phyloP scores from a whole-genome alignment of 2,329 filamentous ascomycete genomes.

The Pestalotiopsis sp. region DNA sequence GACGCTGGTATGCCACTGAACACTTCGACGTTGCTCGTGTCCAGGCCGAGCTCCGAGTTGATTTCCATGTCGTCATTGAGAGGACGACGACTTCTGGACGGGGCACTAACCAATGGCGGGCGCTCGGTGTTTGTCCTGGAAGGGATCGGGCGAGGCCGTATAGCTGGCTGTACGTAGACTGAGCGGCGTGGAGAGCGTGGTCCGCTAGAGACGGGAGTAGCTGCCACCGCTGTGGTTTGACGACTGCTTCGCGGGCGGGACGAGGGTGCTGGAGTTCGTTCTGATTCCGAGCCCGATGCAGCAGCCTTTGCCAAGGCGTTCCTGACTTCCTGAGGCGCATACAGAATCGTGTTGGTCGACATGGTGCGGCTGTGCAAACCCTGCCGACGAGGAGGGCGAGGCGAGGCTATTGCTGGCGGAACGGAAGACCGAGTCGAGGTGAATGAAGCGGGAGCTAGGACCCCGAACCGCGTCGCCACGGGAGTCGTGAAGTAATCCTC shows the following conservation, averaged over 20 bases:
- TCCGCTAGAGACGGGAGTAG: constrained; percentile 39
- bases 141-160: constrained; percentile 58
- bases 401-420: constrained; percentile 34
- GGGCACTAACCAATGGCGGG: constrained; percentile 50
- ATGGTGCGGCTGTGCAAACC: constrained; percentile 69
- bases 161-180: constrained; percentile 45
- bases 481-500: constrained; percentile 61
- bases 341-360: constrained; percentile 84
- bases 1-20: constrained; percentile 70
- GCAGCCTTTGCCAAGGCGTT: constrained; percentile 32
- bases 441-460: constrained; percentile 32
- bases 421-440: constrained; percentile 27
- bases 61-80: constrained; percentile 74
- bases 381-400: constrained; percentile 35
- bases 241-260: constrained; percentile 41
- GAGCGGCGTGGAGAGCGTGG: constrained; percentile 51
- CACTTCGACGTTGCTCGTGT: constrained; percentile 58
- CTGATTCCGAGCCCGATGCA: constrained; percentile 42
- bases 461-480: constrained; percentile 41
- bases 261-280: constrained; percentile 27
- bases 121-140: constrained; percentile 60
- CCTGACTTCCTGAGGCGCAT: constrained; percentile 64
- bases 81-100: constrained; percentile 49
- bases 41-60: constrained; percentile 70
- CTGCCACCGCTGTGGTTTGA: constrained; percentile 29